Evolutionary conservation across 176 grass and related monocot species (phyloP), one percentile per base, ranked within the genome.

Genomic region (Coix lacrymajobi): DNA sequence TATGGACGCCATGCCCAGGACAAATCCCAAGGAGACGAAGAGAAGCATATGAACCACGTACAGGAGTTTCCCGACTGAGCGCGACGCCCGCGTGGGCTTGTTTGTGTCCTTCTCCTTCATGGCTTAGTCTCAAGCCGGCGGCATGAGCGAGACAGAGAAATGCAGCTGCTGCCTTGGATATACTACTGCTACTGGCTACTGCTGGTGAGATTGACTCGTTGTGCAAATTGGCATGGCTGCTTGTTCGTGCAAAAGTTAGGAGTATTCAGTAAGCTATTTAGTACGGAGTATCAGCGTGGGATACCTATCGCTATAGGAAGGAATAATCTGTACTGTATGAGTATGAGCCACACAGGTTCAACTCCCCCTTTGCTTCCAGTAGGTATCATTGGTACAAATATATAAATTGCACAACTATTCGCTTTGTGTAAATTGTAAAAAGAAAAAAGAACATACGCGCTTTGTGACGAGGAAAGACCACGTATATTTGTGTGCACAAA

Each of bases 181-280:
- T 56, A 57, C 20, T 38, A 0, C 20, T 9, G 7, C 31, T 24
- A 7, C 31, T 11, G 31, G n/a, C n/a, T n/a, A n/a, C n/a, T 16
- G 38, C n/a, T 16, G 1, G 38, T 3, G n/a, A 14, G n/a, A 28
- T 71, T 40, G 13, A 44, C 68, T 44, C 24, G 5, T 26, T 43
- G 68, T 28, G 68, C 68, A 71, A 71, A 44, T 71, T 44, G n/a
- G 68, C 22, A 44, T 71, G 68, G n/a, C 68, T 71, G n/a, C 68
- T 71, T 71, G 68, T 44, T 71, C 39, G 11, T 44, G 68, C 68
- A 71, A 71, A 71, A 44, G 68, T 28, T 44, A 8, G 37, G 39
- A 71, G 68, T 71, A 71, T 44, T 28, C 22, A 70, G 22, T 15
- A 70, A 70, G 66, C 5, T 43, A 70, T 26, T 43, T 12, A 69